Percentiles rank a stretch among this genome's conserved stretches.
These are phyloP conservation scores for Capsicum pubescens DNA, from an alignment of 257 asterid species.

Conservation along the genomic window DNA sequence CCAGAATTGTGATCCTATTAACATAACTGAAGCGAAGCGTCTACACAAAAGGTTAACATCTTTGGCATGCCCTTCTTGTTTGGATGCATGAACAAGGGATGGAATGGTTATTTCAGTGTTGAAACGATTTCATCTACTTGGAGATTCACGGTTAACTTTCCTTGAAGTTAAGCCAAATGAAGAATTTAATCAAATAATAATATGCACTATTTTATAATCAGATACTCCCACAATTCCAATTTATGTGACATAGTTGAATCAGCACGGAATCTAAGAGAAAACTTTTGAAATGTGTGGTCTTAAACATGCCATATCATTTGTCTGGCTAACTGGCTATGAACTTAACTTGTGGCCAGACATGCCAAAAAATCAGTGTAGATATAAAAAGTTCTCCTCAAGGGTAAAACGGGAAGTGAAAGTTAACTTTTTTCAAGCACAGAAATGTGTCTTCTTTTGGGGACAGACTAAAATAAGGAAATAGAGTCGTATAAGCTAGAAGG, in stretches of 20 bases:
- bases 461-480: neutral
- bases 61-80: neutral
- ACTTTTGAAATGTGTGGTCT: neutral
- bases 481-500: neutral
- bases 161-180: neutral
- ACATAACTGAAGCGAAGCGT: neutral
- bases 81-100: slow-evolving; percentile 17
- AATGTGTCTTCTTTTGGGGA: neutral
- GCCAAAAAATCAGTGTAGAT: neutral
- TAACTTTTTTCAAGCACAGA: neutral
- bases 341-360: neutral
- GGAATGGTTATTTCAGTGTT: slow-evolving; percentile 2
- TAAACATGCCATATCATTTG: neutral
- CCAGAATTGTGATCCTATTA: neutral
- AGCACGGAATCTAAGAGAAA: neutral
- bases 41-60: neutral
- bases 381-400: neutral
- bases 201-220: neutral
- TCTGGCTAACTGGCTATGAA: neutral
- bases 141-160: slow-evolving; percentile 5
- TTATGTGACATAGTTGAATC: neutral
- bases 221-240: neutral
- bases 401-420: neutral
- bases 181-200: neutral
- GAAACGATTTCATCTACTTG: slow-evolving; percentile 23